Evolutionary conservation across 2,329 filamentous ascomycete genomes (phyloP), one percentile per base, ranked within the genome.

Genomic region (Fusarium stilboides): DNA sequence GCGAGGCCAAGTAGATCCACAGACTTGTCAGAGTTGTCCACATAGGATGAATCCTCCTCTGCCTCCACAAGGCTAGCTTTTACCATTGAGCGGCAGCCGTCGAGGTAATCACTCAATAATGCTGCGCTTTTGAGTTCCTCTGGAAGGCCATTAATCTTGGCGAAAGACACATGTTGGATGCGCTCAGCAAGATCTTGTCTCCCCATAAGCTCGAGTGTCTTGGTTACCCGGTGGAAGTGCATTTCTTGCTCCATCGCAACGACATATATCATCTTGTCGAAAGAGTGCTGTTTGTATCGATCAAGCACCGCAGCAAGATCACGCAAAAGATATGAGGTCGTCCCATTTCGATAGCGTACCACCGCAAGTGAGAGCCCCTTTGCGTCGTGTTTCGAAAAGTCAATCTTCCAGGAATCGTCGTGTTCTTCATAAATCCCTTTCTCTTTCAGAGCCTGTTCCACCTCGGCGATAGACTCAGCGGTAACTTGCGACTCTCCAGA

Each of bases 211-310:
- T 79, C 75, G 1, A 83, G 66, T 0, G 77, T 75, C 57, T 92
- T 93, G 83, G 92, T 91, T 10, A 94, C 82, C 74, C 93, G 89
- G 65, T 89, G 88, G 47, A 94, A 85, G 75, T 94, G 91, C 45
- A 92, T 84, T 71, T 92, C 91, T 75, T 94, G 91, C 69, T 91
- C 87, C 34, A 87, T 88, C 0, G 91, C 90, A 22, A 93, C 89
- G 6, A 94, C 91, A 73, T 94, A 94, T 44, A 94, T 91, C 91
- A 94, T 93, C 74, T 92, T 88, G 80, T 94, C 91, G 72, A 93
- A 93, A 2, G 86, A 74, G 77, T 87, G 86, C 67, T 85, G 84
- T 36, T 88, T 84, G 53, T 85, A 73, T 39, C 91, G 86, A 69
- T 89, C 86, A 40, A 93, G 78, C 10, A 91, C 86, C 59, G 92